A percentile compares a stretch with the other conserved stretches of the same genome.
phyloP scores from a whole-genome alignment of 192 early-diverging fungal genomes.

The Coemansia sp. region DNA sequence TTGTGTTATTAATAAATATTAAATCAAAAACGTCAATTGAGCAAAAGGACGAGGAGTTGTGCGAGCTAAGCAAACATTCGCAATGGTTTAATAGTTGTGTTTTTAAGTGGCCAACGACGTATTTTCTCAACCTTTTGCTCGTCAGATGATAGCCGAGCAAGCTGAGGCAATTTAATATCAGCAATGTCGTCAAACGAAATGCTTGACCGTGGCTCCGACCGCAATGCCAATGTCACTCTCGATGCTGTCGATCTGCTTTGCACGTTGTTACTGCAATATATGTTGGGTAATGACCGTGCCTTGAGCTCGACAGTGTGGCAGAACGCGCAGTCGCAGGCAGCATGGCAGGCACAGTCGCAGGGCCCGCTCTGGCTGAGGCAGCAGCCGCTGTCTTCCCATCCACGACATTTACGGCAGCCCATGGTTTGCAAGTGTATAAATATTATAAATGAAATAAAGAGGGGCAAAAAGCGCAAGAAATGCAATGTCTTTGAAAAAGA shows the following conservation, averaged over 20 bases:
- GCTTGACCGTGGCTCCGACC: slow-evolving; percentile 9
- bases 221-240: slow-evolving; percentile 7
- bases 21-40: background rate
- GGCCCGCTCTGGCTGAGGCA: slow-evolving; percentile 29
- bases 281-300: slow-evolving; percentile 6
- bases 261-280: background rate
- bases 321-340: slow-evolving; percentile 38
- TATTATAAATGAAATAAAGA: background rate
- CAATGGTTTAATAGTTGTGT: slow-evolving; percentile 19
- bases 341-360: slow-evolving; percentile 32
- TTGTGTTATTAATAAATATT: background rate
- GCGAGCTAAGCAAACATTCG: slow-evolving; percentile 17
- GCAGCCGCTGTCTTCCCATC: slow-evolving; percentile 50
- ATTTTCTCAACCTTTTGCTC: slow-evolving; percentile 10
- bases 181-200: background rate
- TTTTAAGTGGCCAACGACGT: slow-evolving; percentile 18
- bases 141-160: background rate
- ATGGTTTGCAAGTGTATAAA: slow-evolving; percentile 13
- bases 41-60: background rate
- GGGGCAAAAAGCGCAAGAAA: background rate
- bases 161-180: background rate
- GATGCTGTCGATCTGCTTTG: slow-evolving; percentile 2
- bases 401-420: slow-evolving; percentile 47
- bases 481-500: background rate
- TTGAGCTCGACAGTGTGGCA: slow-evolving; percentile 27